Conservation (phyloP, 106 monocot genomes). For the Alisma plantagoaquatica region DNA sequence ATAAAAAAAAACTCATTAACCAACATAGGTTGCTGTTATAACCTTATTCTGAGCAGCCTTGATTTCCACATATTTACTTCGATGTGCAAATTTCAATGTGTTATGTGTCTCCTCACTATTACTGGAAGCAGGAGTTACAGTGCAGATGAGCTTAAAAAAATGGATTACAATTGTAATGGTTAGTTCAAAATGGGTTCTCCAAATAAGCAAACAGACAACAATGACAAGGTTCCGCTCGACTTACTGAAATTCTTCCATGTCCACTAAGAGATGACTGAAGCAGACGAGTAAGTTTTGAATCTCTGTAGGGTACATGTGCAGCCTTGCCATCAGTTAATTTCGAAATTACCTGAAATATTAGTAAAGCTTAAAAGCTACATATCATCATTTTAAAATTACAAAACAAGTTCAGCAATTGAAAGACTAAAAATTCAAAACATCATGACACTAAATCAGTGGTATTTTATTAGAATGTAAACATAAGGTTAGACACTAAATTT, state of each 20-base stretch:
- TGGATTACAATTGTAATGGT: not conserved
- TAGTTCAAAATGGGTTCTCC: not conserved
- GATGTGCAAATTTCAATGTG: constrained; percentile 92
- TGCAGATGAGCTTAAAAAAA: constrained; percentile 81
- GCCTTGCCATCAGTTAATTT: constrained; percentile 94
- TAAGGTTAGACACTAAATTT: no score
- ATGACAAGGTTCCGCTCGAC: not conserved
- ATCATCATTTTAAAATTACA: no score
- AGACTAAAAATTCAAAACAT: no score
- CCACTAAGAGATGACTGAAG: constrained; percentile 97
- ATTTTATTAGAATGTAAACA: not conserved
- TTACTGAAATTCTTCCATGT: constrained; percentile 92
- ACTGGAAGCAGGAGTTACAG: constrained; percentile 94
- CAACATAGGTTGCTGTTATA: not conserved
- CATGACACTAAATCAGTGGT: not conserved
- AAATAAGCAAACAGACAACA: not conserved
- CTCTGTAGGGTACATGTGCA: constrained; percentile 85
- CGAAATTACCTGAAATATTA: constrained; percentile 60
- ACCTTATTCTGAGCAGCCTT: constrained; percentile 97
- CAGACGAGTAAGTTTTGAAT: constrained; percentile 96
- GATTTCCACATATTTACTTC: constrained; percentile 93
- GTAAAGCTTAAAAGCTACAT: no score
- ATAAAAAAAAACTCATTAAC: not conserved
- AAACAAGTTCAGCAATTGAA: no score
- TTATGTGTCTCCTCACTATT: constrained; percentile 98